Evolutionary conservation across 2,329 filamentous ascomycete species (phyloP), one percentile per base, ranked within the genome.

Genomic region (Raffaelea ambrosiae): DNA sequence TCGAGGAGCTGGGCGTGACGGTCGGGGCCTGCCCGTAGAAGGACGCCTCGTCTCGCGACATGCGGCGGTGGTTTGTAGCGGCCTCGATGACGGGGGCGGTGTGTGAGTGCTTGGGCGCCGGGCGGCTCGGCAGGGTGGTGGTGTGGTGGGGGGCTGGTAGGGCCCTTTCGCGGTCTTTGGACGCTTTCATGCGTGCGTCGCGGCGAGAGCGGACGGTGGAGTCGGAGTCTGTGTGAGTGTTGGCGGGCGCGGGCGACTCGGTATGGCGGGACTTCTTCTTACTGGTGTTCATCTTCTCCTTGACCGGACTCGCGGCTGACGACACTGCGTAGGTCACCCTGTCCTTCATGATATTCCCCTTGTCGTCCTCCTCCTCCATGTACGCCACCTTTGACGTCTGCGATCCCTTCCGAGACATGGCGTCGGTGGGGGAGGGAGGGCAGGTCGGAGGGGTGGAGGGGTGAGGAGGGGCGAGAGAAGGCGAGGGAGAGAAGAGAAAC

Each of bases 211-310:
- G 69, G 35, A 65, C 60, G 16, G 67, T 71, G 38, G 69, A 63
- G 55, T 74, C 67, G 43, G 70, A 68, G 55, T 72, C 70, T 52
- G 63, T 66, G 36, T 66, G 53, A 31, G 52, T 60, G 46, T 62
- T 57, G 41, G 54, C 58, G 45, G 57, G 62, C 22, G 66, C 65
- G 36, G 67, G 64, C 14, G 69, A 65, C 39, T 64, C 64, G 41
- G 63, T 60, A 51, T 64, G 67, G 45, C 61, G 56, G 48, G 61
- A 61, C 39, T 71, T 66, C 51, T 60, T 66, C 51, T 60, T 69
- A 51, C 72, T 73, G 53, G 70, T 76, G 58, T 78, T 79, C 57
- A 76, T 69, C 29, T 66, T 67, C 56, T 76, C 68, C 53, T 72
- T 76, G 44, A 56, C 59, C 10, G 71, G 69, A 53, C 68, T 70